Conservation (phyloP, 1,284 basidiomycete genomes). For the Trametes polyzona region DNA sequence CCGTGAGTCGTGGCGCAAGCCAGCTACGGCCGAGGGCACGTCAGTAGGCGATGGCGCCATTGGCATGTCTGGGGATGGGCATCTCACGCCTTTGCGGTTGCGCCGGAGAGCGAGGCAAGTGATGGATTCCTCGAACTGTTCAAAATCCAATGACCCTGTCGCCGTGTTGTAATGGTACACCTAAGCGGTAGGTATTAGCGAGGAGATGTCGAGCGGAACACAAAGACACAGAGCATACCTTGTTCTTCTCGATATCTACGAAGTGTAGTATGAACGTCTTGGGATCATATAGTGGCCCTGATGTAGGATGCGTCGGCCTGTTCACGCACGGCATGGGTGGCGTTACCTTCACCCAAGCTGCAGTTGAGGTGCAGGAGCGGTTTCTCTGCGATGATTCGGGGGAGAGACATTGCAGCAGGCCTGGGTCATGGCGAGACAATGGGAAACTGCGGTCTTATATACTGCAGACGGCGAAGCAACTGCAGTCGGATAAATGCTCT, state of each 20-base stretch:
- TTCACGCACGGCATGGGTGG: background rate
- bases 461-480: background rate
- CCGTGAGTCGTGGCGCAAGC: conserved; percentile 59
- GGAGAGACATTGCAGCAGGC: conserved; percentile 13
- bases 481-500: conserved; percentile 16
- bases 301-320: background rate
- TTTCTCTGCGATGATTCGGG: conserved; percentile 37
- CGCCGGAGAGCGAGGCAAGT: conserved; percentile 57
- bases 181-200: no score
- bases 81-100: conserved; percentile 48
- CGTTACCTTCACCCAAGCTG: conserved; percentile 64
- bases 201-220: no score
- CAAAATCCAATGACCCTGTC: conserved; percentile 44
- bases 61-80: background rate
- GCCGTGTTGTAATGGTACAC: conserved; percentile 56
- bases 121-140: conserved; percentile 54
- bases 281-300: conserved; percentile 66
- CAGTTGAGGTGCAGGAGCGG: conserved; percentile 63
- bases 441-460: conserved; percentile 3
- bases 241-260: conserved; percentile 64
- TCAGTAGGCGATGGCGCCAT: conserved; percentile 9
- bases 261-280: conserved; percentile 60
- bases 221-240: no score
- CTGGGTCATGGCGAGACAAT: background rate
- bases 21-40: conserved; percentile 41